These are phyloP conservation scores for Isochrysis galbana DNA, from an alignment of 78 protist genomes.

Conservation along the genomic window DNA sequence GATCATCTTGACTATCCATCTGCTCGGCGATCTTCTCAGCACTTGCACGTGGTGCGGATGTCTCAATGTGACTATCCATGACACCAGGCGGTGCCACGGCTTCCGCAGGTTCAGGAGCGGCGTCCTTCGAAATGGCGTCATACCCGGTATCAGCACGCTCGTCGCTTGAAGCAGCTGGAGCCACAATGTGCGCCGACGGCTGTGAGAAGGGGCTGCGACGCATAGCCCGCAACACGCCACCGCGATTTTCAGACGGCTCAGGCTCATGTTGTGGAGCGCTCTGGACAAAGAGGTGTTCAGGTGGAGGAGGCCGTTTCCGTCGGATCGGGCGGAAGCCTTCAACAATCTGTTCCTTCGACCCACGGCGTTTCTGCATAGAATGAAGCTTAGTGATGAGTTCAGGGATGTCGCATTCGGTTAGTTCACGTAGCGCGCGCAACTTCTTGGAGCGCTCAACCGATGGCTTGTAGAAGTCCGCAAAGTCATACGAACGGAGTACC, in stretches of 20 bases:
- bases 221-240: not conserved
- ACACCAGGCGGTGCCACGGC: too few species aligned
- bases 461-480: not conserved
- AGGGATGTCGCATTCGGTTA: not conserved
- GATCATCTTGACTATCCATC: too few species aligned
- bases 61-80: too few species aligned
- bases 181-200: not conserved
- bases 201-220: not conserved
- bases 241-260: not conserved
- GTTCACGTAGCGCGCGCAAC: not conserved
- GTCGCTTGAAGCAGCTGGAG: not conserved
- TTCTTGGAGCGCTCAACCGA: constrained; percentile 9
- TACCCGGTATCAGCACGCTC: too few species aligned
- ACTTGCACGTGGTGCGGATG: too few species aligned
- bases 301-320: not conserved
- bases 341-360: not conserved
- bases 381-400: not conserved
- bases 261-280: not conserved
- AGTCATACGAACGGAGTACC: not conserved
- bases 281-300: not conserved
- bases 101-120: too few species aligned
- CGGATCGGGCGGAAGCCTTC: not conserved
- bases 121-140: too few species aligned
- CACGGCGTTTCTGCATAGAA: not conserved
- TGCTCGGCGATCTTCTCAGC: too few species aligned